Evolutionary conservation across 2,329 filamentous ascomycete genomes (phyloP), one percentile per base, ranked within the genome.

Genomic region (Colletotrichum falcatum): DNA sequence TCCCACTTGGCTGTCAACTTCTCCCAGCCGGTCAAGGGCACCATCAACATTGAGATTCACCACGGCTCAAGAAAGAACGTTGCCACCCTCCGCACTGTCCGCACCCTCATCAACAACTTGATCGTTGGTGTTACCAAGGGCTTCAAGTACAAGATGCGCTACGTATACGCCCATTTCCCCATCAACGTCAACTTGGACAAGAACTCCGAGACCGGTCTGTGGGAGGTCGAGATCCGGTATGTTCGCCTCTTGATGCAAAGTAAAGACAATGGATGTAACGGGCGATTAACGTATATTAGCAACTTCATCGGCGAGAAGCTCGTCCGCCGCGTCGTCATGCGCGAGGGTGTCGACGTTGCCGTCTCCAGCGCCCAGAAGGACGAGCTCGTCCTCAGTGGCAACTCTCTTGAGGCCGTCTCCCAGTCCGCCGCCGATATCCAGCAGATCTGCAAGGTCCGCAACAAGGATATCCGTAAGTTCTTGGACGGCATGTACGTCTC

Each of bases 381-480:
- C 84, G 95, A 99, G 91, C 92, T 99, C 75, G 87, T 95, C 84
- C 88, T 99, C 79, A 88, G 83, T 78, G 96, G 96, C 81, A 99
- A 98, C 93, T 97, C 93, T 74, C 89, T 99, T 79, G 97, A 99
- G 90, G 91, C 91, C 83, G 96, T 99, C 77, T 99, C 96, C 81
- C 96, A 99, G 89, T 94, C 92, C 82, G 96, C 96, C 77, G 96
- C 96, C 86, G 96, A 99, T 85, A 98, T 99, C 85, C 96, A 99
- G 90, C 96, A 99, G 88, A 95, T 96, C 87, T 99, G 96, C 94
- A 91, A 91, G 87, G 96, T 99, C 86, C 92, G 94, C 86, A 99
- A 99, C 94, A 99, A 99, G 94, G 96, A 99, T 97, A 99, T 99
- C 89, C 94, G 97, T 89, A 98, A 98, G 94, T 99, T 99, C 93